phyloP scores from a whole-genome alignment of 345 rosid species.

The Eucalyptus cloeziana region DNA sequence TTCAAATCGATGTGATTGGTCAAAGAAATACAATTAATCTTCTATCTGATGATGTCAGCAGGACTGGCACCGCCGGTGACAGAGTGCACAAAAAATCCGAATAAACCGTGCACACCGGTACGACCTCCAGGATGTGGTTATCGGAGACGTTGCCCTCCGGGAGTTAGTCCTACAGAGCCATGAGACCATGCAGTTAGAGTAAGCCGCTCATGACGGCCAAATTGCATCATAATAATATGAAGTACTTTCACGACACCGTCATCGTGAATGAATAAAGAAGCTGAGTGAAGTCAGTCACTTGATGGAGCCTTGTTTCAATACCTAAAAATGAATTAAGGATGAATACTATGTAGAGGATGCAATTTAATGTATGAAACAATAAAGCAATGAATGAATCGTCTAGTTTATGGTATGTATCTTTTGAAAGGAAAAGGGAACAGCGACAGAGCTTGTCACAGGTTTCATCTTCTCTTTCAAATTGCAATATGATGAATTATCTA shows the following conservation, averaged over 20 bases:
- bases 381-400: background rate
- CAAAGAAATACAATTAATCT: background rate
- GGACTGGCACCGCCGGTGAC: too few relatives aligned
- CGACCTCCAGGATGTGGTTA: too few relatives aligned
- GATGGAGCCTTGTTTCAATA: background rate
- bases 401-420: background rate
- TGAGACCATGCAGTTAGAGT: too few relatives aligned
- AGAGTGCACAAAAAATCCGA: too few relatives aligned
- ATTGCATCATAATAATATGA: background rate
- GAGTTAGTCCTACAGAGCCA: too few relatives aligned
- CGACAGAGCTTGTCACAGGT: background rate
- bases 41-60: too few relatives aligned
- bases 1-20: background rate
- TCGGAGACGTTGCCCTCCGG: too few relatives aligned
- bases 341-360: background rate
- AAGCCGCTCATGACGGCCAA: background rate
- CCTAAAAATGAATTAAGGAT: background rate
- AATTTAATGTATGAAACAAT: background rate
- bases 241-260: background rate
- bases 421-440: background rate
- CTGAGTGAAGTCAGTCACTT: background rate
- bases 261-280: background rate
- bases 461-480: background rate
- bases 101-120: too few relatives aligned
- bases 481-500: background rate